Evolutionary conservation across 202 grass and related monocot genomes (phyloP), one percentile per base, ranked within the genome.

Genomic region (Eragrostis tef): DNA sequence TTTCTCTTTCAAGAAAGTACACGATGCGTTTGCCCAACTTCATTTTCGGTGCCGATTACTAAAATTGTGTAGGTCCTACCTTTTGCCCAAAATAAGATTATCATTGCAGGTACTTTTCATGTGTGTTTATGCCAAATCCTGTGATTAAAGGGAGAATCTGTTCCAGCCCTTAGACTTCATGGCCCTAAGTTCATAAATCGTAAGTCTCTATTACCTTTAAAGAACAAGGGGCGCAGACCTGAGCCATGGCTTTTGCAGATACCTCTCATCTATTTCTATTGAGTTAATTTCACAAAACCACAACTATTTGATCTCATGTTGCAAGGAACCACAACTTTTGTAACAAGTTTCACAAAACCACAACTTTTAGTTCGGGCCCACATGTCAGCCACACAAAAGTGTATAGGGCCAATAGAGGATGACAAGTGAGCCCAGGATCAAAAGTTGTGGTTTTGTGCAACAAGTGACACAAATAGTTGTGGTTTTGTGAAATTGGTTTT

Each of bases 1-100:
- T 89, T 67, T 69, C 67, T 73, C 73, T 86, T 79, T 83, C 74
- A 61, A 54, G 60, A 89, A 86, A 86, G 87, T 82, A 82, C 79
- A 73, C 15, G 79, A 79, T 82, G 79, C 87, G 73, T 72, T 78
- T 82, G 73, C 73, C 41, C n/a, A n/a, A n/a, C 73, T 86, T 74
- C 83, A 67, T 85, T 78, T 78, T 73, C 83, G 68, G 79, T 89
- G 67, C 20, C 60, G 53, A 26, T 39, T 86, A 52, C 71, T 66
- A 43, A 80, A 81, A 65, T 88, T 61, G 48, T 17, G 83, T 89
- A 89, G 79, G 73, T 34, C 83, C 87, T 89, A 74, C 83, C 59
- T 58, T 86, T 73, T 67, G 52, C 87, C 56, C 64, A 17, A 58
- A 79, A 67, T 26, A 24, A 45, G n/a, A 78, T 47, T 79, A 63